Conservation (phyloP, 495 filamentous ascomycete genomes). For the Aspergillus kassunensis region DNA sequence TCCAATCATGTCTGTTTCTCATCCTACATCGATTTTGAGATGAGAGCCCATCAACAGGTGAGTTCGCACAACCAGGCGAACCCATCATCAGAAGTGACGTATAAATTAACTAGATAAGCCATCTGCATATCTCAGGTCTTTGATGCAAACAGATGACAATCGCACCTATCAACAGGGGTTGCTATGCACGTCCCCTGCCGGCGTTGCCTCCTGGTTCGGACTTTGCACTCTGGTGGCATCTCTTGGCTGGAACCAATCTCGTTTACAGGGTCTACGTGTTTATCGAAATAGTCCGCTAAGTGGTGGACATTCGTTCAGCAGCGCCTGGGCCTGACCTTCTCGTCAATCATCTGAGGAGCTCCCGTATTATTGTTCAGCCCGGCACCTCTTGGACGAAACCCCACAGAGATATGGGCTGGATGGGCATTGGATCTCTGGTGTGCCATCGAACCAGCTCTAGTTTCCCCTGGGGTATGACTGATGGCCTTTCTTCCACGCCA, state of each 20-base stretch:
- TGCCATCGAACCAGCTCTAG: neutral
- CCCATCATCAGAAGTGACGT: neutral
- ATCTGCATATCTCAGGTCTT: neutral
- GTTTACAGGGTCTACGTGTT: neutral
- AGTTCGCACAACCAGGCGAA: neutral
- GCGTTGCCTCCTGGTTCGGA: neutral
- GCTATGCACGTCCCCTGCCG: neutral
- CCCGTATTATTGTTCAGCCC: neutral
- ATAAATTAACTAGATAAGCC: constrained; percentile 4
- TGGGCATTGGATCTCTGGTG: neutral
- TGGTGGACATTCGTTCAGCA: neutral
- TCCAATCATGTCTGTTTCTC: no score
- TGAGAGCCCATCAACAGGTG: neutral
- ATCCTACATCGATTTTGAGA: neutral
- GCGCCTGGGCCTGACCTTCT: neutral
- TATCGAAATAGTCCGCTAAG: neutral
- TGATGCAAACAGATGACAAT: neutral
- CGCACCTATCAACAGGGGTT: no score
- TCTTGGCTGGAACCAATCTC: neutral
- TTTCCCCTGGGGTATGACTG: neutral
- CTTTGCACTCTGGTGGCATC: neutral
- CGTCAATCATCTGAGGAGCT: neutral
- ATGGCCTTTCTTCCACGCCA: constrained; percentile 2
- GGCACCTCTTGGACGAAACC: neutral
- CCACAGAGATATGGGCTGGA: constrained; percentile 2